Percentiles rank a stretch among this genome's conserved stretches.
phyloP scores from a whole-genome alignment of 169 alveolate genomes.

The Plasmodium adleri region DNA sequence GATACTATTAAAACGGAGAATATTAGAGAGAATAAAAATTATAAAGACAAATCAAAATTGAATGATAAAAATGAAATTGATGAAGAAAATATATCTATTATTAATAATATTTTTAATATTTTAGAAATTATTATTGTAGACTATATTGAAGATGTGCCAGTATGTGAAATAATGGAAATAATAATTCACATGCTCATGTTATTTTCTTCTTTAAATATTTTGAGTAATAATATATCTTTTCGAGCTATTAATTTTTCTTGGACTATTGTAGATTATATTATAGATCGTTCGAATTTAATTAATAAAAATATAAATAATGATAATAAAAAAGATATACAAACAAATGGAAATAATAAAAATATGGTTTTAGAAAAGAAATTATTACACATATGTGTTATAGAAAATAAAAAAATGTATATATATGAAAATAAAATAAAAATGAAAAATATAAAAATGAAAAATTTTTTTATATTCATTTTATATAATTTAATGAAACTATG shows the following conservation, averaged over 20 bases:
- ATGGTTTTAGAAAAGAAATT: slow-evolving; percentile 2
- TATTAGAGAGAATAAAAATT: no score
- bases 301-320: slow-evolving; percentile 8
- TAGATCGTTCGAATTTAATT: slow-evolving; percentile 36
- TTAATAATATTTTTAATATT: slow-evolving; percentile 61
- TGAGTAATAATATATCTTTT: slow-evolving; percentile 61
- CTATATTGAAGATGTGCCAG: slow-evolving; percentile 73
- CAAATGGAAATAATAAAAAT: neutral
- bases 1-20: neutral
- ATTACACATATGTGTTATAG: slow-evolving; percentile 33
- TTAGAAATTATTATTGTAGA: slow-evolving; percentile 70
- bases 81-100: slow-evolving; percentile 55
- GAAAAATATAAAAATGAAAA: slow-evolving; percentile 74
- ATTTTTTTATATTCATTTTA: slow-evolving; percentile 66
- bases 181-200: slow-evolving; percentile 66
- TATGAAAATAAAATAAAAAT: slow-evolving; percentile 52
- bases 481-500: slow-evolving; percentile 66
- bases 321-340: neutral
- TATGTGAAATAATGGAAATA: slow-evolving; percentile 71
- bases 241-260: slow-evolving; percentile 74
- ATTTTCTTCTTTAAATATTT: slow-evolving; percentile 46
- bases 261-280: slow-evolving; percentile 69
- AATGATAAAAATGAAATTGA: slow-evolving; percentile 8
- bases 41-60: no score
- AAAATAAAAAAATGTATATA: slow-evolving; percentile 58